phyloP scores from a whole-genome alignment of 352 stramenopile species.

The Globisporangium splendens region DNA sequence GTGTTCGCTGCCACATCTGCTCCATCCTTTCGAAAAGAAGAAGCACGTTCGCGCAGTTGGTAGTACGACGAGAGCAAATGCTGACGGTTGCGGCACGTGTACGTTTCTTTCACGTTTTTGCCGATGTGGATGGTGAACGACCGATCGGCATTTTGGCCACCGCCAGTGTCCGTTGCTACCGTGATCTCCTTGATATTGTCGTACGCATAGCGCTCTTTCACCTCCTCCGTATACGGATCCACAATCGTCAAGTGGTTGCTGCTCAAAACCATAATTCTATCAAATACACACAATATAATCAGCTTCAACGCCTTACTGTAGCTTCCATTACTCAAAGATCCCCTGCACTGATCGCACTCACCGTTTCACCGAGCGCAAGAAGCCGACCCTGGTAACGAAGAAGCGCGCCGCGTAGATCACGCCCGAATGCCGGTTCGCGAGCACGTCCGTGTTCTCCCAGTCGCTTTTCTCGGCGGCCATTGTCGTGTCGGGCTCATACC shows the following conservation, averaged over 20 bases:
- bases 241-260: slow-evolving; percentile 79
- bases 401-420: slow-evolving; percentile 84
- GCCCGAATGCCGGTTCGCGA: slow-evolving; percentile 67
- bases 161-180: slow-evolving; percentile 58
- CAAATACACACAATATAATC: slow-evolving; percentile 6
- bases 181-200: slow-evolving; percentile 89
- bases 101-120: slow-evolving; percentile 86
- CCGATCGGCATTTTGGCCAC: slow-evolving; percentile 59
- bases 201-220: slow-evolving; percentile 84
- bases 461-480: slow-evolving; percentile 29
- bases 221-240: slow-evolving; percentile 81
- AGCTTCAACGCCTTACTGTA: slow-evolving; percentile 4
- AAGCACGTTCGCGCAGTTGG: slow-evolving; percentile 74
- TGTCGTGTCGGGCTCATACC: slow-evolving; percentile 42
- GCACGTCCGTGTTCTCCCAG: slow-evolving; percentile 41
- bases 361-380: slow-evolving; percentile 70
- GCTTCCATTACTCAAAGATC: not conserved
- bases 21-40: slow-evolving; percentile 57
- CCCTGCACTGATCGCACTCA: slow-evolving; percentile 13
- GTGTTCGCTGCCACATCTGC: slow-evolving; percentile 45
- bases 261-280: slow-evolving; percentile 75
- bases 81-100: slow-evolving; percentile 79
- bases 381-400: slow-evolving; percentile 82
- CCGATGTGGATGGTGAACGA: slow-evolving; percentile 83
- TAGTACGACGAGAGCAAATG: slow-evolving; percentile 86